Conservation (phyloP, 179 eudicot genomes). For the Beta macrorhiza region DNA sequence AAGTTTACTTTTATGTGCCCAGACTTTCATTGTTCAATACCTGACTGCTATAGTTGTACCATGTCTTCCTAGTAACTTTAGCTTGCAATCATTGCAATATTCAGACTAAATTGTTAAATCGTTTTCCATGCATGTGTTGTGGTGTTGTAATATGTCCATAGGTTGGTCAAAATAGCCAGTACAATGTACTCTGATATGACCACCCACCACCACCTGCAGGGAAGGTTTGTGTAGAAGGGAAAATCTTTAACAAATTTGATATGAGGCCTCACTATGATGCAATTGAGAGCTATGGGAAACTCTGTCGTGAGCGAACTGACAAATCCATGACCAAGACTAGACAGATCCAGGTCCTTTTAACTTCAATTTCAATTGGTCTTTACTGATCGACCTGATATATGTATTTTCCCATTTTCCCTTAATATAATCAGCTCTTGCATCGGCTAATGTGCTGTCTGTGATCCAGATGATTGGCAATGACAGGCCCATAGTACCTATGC, state of each 20-base stretch:
- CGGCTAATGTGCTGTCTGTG: conserved; percentile 4
- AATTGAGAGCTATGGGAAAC: conserved; percentile 70
- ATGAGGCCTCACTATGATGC: conserved; percentile 77
- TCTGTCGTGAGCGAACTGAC: conserved; percentile 77
- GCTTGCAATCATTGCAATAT: not conserved
- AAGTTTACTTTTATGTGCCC: not conserved
- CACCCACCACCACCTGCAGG: conserved; percentile 34
- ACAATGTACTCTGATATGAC: conserved; percentile 6
- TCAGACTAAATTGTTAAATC: not conserved
- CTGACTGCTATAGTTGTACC: not conserved
- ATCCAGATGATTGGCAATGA: conserved; percentile 71
- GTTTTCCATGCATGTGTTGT: not conserved
- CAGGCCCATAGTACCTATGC: conserved; percentile 66
- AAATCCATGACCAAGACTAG: conserved; percentile 64
- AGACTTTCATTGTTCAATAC: not conserved
- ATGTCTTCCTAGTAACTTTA: not conserved
- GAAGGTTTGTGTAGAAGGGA: conserved; percentile 74
- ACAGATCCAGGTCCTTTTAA: conserved; percentile 62
- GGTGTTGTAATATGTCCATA: not conserved
- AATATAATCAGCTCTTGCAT: not conserved
- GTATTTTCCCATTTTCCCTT: not conserved
- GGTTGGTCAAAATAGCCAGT: not conserved
- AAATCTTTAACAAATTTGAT: conserved; percentile 71
- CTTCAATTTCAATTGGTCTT: conserved; percentile 3
- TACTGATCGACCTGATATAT: not conserved